These are phyloP conservation scores for Vachellia pachyceras DNA, from an alignment of 306 rosid genomes.

Conservation along the genomic window DNA sequence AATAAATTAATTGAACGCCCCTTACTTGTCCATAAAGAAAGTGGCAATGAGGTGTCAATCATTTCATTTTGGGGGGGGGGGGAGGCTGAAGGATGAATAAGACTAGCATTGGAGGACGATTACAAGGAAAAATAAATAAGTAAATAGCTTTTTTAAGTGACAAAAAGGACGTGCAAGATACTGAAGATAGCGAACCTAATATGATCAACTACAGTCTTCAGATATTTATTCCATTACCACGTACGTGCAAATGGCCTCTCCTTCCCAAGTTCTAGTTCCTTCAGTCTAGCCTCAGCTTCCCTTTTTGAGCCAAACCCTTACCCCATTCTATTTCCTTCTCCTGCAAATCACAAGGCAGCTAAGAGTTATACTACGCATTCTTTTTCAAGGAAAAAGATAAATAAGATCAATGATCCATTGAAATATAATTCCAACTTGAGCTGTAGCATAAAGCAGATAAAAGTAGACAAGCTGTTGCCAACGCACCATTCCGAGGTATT, in stretches of 20 bases:
- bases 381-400: conserved; percentile 17
- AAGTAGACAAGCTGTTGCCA: background rate
- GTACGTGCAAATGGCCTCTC: conserved; percentile 85
- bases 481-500: background rate
- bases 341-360: conserved; percentile 46
- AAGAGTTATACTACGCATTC: background rate
- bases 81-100: background rate
- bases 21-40: background rate
- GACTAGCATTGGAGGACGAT: background rate
- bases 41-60: conserved; percentile 3
- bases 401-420: background rate
- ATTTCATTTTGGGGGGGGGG: background rate
- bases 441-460: conserved; percentile 3
- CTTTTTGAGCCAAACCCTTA: conserved; percentile 94
- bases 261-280: conserved; percentile 87
- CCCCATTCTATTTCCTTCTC: conserved; percentile 92
- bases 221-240: conserved; percentile 56
- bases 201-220: conserved; percentile 1
- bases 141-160: background rate
- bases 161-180: background rate
- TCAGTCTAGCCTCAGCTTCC: conserved; percentile 79
- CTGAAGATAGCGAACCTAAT: conserved; percentile 17
- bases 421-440: conserved; percentile 19
- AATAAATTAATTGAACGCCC: no score
- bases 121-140: conserved; percentile 10